Conservation (phyloP, 225 moss, liverwort and hornwort genomes). For the Climacium dendroides region DNA sequence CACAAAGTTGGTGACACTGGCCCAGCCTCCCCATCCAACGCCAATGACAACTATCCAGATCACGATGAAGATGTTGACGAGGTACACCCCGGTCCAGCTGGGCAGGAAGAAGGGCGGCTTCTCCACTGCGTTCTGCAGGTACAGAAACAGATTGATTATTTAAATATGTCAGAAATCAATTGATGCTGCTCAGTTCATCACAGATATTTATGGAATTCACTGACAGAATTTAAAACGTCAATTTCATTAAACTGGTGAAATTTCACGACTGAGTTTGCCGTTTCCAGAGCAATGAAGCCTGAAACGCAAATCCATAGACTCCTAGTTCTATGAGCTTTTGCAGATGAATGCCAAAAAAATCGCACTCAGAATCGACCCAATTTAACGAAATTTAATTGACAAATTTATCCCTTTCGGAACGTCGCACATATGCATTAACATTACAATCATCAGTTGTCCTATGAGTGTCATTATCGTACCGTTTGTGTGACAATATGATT, state of each 20-base stretch:
- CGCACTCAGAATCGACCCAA: background rate
- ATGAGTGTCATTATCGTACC: too few species aligned
- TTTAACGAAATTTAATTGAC: too few species aligned
- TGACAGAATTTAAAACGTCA: too few species aligned
- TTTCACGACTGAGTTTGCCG: too few species aligned
- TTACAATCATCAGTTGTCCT: background rate
- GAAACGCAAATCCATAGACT: background rate
- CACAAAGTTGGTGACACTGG: constrained; percentile 36
- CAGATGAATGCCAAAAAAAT: background rate
- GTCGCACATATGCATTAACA: background rate
- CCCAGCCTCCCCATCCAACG: constrained; percentile 44
- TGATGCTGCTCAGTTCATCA: background rate
- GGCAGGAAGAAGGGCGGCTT: constrained; percentile 49
- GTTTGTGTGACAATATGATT: background rate
- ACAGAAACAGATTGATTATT: too few species aligned
- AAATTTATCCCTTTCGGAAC: background rate
- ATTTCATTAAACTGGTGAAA: background rate
- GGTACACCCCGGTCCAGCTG: constrained; percentile 36
- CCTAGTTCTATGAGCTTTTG: too few species aligned
- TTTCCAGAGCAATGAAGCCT: background rate
- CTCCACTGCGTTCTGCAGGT: constrained; percentile 40
- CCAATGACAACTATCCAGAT: constrained; percentile 24
- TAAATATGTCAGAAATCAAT: background rate
- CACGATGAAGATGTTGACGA: constrained; percentile 37
- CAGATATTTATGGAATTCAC: background rate